These are phyloP conservation scores for Cryphonectria radicalis DNA, from an alignment of 2,329 filamentous ascomycete genomes.

Conservation along the genomic window DNA sequence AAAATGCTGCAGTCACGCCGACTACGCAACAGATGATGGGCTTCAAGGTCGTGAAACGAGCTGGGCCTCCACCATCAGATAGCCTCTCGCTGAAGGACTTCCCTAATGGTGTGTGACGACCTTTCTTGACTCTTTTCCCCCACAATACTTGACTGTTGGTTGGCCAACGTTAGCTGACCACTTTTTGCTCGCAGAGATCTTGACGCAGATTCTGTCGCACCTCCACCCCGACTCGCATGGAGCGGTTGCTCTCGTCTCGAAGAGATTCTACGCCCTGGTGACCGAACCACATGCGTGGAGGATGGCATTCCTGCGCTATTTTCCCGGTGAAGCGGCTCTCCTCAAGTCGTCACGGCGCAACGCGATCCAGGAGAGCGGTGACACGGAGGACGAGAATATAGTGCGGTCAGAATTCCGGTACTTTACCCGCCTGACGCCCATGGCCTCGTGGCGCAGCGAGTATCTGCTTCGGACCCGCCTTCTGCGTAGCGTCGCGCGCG, in stretches of 20 bases:
- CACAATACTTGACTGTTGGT: conserved; percentile 4
- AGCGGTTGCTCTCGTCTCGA: conserved; percentile 82
- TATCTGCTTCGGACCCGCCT: conserved; percentile 88
- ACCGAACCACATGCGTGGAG: conserved; percentile 94
- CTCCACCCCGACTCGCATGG: conserved; percentile 83
- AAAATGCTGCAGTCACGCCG: conserved; percentile 61
- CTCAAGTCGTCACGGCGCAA: conserved; percentile 43
- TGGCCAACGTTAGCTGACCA: conserved; percentile 32
- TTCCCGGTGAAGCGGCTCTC: conserved; percentile 73
- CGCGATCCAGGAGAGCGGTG: conserved; percentile 44
- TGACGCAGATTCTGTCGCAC: conserved; percentile 90
- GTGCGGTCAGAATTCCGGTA: conserved; percentile 74
- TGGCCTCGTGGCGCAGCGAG: conserved; percentile 95
- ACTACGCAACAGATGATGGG: conserved; percentile 53
- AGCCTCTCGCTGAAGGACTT: conserved; percentile 60
- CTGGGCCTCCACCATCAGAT: conserved; percentile 41
- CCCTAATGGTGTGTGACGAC: conserved; percentile 73
- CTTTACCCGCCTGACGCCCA: conserved; percentile 79
- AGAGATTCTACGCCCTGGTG: conserved; percentile 82
- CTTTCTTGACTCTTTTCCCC: neutral
- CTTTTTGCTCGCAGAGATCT: conserved; percentile 66
- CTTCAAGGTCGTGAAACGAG: conserved; percentile 60
- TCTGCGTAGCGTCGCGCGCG: conserved; percentile 77
- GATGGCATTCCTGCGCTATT: conserved; percentile 88
- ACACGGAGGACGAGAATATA: conserved; percentile 53